Percentiles rank a stretch among this genome's conserved stretches.
Conservation (phyloP, 257 asterid species). For the Orobanche coerulescens region DNA sequence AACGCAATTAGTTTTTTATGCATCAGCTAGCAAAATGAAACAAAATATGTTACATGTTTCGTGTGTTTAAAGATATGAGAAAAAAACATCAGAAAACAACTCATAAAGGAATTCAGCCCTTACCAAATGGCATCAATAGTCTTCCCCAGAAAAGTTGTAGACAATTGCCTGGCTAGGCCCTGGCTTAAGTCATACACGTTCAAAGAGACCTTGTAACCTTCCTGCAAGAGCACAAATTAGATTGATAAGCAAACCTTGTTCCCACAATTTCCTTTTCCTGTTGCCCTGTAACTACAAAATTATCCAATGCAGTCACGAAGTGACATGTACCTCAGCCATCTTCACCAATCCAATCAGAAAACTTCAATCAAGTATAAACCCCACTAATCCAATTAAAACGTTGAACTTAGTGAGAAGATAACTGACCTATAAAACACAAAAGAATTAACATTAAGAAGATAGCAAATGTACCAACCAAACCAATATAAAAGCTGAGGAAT, state of each 20-base stretch:
- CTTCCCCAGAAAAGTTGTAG: slow-evolving; percentile 77
- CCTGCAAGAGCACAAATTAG: slow-evolving; percentile 42
- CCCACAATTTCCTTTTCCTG: neutral
- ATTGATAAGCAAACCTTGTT: neutral
- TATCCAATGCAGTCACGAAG: neutral
- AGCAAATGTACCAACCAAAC: neutral
- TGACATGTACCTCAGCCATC: slow-evolving; percentile 50
- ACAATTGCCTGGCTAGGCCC: slow-evolving; percentile 86
- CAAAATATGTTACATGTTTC: neutral
- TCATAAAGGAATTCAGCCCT: slow-evolving; percentile 1
- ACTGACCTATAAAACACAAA: slow-evolving; percentile 23
- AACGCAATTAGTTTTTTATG: neutral
- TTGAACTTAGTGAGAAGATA: slow-evolving; percentile 4
- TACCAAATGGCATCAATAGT: slow-evolving; percentile 93
- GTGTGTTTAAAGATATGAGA: neutral
- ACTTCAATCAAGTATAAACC: slow-evolving; percentile 10
- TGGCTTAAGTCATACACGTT: slow-evolving; percentile 90
- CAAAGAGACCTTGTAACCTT: slow-evolving; percentile 68
- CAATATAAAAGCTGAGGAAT: neutral
- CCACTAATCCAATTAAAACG: no score
- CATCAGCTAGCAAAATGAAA: neutral
- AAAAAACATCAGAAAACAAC: neutral
- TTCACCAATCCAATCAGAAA: slow-evolving; percentile 16
- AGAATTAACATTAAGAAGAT: neutral
- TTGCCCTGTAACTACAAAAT: neutral